A percentile compares a stretch with the other conserved stretches of the same genome.
phyloP scores from a whole-genome alignment of 228 moss, liverwort and hornwort genomes.

The Sphagnum fallax region DNA sequence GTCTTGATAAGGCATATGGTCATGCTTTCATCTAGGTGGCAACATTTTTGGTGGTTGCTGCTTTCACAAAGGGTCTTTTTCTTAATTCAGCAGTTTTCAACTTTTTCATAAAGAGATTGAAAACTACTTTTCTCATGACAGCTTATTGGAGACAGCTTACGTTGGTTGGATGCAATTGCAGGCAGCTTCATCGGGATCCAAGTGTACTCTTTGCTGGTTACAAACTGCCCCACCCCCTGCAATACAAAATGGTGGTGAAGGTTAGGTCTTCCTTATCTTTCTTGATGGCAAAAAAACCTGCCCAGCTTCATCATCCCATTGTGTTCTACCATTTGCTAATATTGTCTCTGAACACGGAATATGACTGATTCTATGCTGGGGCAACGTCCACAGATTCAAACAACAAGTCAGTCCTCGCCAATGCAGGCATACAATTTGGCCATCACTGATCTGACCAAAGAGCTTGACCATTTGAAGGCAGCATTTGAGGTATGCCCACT shows the following conservation, averaged over 20 bases:
- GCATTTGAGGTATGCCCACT: slow-evolving; percentile 56
- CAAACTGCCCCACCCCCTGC: slow-evolving; percentile 82
- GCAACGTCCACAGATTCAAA: slow-evolving; percentile 50
- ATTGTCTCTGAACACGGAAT: background rate
- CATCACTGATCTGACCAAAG: slow-evolving; percentile 78
- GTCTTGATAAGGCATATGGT: too few species aligned
- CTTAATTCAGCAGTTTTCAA: too few species aligned
- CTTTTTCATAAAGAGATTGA: background rate
- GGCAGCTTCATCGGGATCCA: slow-evolving; percentile 89
- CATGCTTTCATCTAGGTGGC: too few species aligned
- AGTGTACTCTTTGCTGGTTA: slow-evolving; percentile 90
- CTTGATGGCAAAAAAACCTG: background rate
- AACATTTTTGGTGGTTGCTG: too few species aligned
- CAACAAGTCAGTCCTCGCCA: slow-evolving; percentile 86
- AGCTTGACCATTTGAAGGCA: slow-evolving; percentile 73
- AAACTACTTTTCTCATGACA: background rate
- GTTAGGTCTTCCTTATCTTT: slow-evolving; percentile 16
- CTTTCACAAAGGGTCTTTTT: too few species aligned
- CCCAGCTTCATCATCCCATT: too few species aligned
- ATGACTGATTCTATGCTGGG: background rate
- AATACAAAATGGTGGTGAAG: slow-evolving; percentile 84
- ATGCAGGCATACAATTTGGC: slow-evolving; percentile 93
- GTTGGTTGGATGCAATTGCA: slow-evolving; percentile 11
- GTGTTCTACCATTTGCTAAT: background rate
- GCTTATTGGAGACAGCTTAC: background rate